Evolutionary conservation across 129 eudicot genomes (phyloP), one percentile per base, ranked within the genome.

Genomic region (Gnaphalium uliginosum): DNA sequence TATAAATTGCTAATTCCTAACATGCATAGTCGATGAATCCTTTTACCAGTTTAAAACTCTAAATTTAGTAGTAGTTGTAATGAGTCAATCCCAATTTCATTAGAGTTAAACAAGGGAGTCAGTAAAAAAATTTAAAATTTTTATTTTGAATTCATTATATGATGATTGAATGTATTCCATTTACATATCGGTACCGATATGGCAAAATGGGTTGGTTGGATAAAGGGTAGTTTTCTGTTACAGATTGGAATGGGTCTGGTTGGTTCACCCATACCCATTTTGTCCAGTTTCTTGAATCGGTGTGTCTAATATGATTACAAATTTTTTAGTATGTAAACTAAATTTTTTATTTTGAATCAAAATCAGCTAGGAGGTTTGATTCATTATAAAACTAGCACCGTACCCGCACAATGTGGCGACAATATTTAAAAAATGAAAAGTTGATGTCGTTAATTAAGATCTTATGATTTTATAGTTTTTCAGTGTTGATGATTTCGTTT

Each of bases 81-180:
- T 6, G 8, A 33, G 39, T 6, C 9, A 33, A 1, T 19, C 58
- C 58, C 5, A 6, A n/a, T 41, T 68, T 68, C 21, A 2, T 68
- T 18, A 17, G 73, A 68, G 59, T 13, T 69, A 69, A 29, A 8
- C 17, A 25, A 26, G 62, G 74, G 41, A 69, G n/a, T n/a, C n/a
- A n/a, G n/a, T n/a, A n/a, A n/a, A n/a, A n/a, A n/a, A n/a, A n/a
- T n/a, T n/a, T n/a, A n/a, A n/a, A n/a, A n/a, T n/a, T n/a, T n/a
- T n/a, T n/a, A n/a, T n/a, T n/a, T n/a, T n/a, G 29, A 27, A 4
- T 26, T n/a, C 51, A 61, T 26, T 24, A 30, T 46, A 1, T 63
- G 11, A 43, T 29, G 32, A 29, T 4, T 19, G 7, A 29, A 48
- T 23, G 33, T 46, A 75, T 48, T 19, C 64, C 51, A 46, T 64